Conservation (phyloP, 2,329 filamentous ascomycete genomes). For the Epichloe aotearoae region DNA sequence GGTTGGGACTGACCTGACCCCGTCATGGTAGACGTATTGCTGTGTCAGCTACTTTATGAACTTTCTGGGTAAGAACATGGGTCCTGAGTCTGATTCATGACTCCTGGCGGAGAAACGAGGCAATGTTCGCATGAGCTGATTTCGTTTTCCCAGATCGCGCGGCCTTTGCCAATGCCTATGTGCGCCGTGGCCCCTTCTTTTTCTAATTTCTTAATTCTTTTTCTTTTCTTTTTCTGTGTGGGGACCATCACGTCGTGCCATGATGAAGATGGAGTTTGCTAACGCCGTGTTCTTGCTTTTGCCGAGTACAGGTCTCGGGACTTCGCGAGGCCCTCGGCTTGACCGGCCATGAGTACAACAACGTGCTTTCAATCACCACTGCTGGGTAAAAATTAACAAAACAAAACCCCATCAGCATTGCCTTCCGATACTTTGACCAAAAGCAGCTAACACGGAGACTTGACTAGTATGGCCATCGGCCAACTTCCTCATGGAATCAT, state of each 20-base stretch:
- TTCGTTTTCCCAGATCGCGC: not conserved
- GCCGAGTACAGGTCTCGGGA: not conserved
- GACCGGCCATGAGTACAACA: not conserved
- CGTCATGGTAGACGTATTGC: constrained; percentile 34
- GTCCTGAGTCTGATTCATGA: constrained; percentile 11
- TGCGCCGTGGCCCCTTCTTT: not conserved
- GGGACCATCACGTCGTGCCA: not conserved
- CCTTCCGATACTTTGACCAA: not conserved
- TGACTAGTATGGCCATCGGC: constrained; percentile 26
- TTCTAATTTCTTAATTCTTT: no score
- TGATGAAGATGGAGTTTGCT: constrained; percentile 28
- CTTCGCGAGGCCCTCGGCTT: not conserved
- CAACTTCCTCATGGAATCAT: constrained; percentile 49
- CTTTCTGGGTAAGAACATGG: constrained; percentile 25
- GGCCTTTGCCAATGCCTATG: not conserved
- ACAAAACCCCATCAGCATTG: no score
- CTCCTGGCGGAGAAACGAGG: no score
- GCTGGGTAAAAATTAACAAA: not conserved
- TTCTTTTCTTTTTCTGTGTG: no score
- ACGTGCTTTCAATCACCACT: not conserved
- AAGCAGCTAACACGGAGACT: not conserved
- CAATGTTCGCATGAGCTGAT: constrained; percentile 32
- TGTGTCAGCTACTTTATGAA: constrained; percentile 45
- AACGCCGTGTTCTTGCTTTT: constrained; percentile 11
- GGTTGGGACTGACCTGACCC: no score